Conservation (phyloP, 2,329 filamentous ascomycete species). For the Teratosphaeria gauchensis region DNA sequence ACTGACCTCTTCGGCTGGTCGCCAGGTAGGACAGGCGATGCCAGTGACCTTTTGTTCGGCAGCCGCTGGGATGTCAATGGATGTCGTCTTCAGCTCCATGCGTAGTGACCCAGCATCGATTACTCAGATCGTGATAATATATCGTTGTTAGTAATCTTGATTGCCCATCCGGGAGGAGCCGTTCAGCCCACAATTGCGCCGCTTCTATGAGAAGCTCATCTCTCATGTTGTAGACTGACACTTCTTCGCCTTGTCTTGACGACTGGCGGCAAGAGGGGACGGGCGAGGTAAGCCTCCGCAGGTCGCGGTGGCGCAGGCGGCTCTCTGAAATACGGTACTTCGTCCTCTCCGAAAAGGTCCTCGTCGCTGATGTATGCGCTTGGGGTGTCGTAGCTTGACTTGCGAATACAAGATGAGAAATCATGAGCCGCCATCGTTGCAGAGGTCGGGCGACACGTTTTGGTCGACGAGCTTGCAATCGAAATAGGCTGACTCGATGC, state of each 20-base stretch:
- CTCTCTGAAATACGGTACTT: slow-evolving; percentile 22
- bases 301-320: slow-evolving; percentile 25
- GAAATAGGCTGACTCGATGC: not conserved
- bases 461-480: not conserved
- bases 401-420: slow-evolving; percentile 7
- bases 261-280: slow-evolving; percentile 22
- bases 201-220: not conserved
- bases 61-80: too few relatives aligned
- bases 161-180: too few relatives aligned
- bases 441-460: not conserved
- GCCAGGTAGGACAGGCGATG: too few relatives aligned
- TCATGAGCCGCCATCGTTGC: not conserved
- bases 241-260: slow-evolving; percentile 6
- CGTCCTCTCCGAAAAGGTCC: slow-evolving; percentile 27
- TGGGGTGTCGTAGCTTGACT: slow-evolving; percentile 11
- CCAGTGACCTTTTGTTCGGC: not conserved
- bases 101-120: too few relatives aligned
- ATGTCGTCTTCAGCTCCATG: not conserved
- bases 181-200: not conserved
- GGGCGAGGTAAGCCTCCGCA: slow-evolving; percentile 23
- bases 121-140: too few relatives aligned
- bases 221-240: not conserved
- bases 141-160: too few relatives aligned
- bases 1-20: not conserved
- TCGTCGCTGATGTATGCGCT: slow-evolving; percentile 29